Evolutionary conservation across 257 asterid species (phyloP).

Genomic region (Primulina eburnea): DNA sequence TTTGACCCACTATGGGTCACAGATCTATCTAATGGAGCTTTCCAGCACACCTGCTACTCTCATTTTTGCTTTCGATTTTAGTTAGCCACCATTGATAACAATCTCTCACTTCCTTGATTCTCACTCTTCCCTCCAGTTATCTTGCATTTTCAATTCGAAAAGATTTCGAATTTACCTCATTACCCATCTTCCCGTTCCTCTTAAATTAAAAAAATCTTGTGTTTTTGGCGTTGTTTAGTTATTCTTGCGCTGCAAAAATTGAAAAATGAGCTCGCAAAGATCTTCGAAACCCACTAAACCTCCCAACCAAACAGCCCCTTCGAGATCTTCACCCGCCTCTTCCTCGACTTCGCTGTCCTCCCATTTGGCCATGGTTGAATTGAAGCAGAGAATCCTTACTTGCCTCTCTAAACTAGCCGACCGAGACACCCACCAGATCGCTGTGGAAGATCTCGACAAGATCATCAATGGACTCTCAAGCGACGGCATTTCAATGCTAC

Average conservation of each 20-base stretch:
- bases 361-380: constrained; percentile 87
- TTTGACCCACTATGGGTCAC: neutral
- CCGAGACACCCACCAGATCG: constrained; percentile 99
- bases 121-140: neutral
- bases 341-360: constrained; percentile 66
- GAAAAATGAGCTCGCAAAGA: constrained; percentile 49
- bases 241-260: neutral
- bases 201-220: too few species aligned
- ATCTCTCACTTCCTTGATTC: neutral
- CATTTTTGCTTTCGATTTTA: neutral
- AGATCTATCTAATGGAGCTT: neutral
- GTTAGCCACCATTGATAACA: neutral
- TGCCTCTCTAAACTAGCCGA: constrained; percentile 92
- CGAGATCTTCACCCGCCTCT: constrained; percentile 48
- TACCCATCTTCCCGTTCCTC: neutral
- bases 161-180: neutral
- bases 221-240: neutral
- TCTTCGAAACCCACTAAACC: constrained; percentile 76
- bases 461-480: constrained; percentile 67
- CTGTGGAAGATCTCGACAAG: constrained; percentile 84
- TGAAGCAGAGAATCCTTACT: constrained; percentile 82
- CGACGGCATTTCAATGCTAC: constrained; percentile 88
- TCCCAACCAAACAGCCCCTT: constrained; percentile 45
- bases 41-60: neutral
- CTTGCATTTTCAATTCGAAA: neutral